Percentiles rank a stretch among this genome's conserved stretches.
phyloP scores from a whole-genome alignment of 441 rosid species.

The Hura crepitans region DNA sequence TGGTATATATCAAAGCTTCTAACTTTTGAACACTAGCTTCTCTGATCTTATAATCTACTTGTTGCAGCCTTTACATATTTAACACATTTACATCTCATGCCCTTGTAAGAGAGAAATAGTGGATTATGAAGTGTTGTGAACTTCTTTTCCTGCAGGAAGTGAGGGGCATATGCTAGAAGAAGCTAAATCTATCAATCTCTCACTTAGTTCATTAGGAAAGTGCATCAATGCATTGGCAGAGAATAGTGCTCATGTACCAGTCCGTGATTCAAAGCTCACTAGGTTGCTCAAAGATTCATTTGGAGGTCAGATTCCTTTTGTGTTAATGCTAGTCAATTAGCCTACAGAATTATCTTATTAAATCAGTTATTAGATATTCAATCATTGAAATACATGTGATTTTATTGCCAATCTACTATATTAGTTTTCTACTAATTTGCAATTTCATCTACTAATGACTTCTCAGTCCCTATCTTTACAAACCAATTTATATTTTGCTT shows the following conservation, averaged over 20 bases:
- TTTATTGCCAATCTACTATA: neutral
- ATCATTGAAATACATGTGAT: neutral
- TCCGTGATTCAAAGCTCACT: constrained; percentile 97
- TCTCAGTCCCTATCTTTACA: constrained; percentile 1
- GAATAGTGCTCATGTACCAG: constrained; percentile 89
- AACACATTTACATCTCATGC: neutral
- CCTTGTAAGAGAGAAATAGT: neutral
- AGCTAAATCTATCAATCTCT: constrained; percentile 95
- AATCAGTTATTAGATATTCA: constrained; percentile 13
- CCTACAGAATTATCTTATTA: constrained; percentile 12
- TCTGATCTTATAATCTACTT: neutral
- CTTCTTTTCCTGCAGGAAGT: constrained; percentile 61
- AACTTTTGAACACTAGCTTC: neutral
- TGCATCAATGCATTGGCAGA: constrained; percentile 99
- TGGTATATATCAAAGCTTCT: constrained; percentile 42
- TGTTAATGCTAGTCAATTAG: constrained; percentile 9
- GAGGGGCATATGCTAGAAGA: constrained; percentile 98
- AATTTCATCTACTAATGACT: constrained; percentile 9
- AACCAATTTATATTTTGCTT: neutral
- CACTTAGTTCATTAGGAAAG: constrained; percentile 97
- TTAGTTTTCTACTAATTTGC: neutral
- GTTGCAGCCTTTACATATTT: neutral
- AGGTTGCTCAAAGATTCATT: constrained; percentile 93
- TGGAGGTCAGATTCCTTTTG: constrained; percentile 64
- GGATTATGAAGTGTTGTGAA: neutral